Conservation (phyloP, 2,329 filamentous ascomycete genomes). For the Claviceps sp. region DNA sequence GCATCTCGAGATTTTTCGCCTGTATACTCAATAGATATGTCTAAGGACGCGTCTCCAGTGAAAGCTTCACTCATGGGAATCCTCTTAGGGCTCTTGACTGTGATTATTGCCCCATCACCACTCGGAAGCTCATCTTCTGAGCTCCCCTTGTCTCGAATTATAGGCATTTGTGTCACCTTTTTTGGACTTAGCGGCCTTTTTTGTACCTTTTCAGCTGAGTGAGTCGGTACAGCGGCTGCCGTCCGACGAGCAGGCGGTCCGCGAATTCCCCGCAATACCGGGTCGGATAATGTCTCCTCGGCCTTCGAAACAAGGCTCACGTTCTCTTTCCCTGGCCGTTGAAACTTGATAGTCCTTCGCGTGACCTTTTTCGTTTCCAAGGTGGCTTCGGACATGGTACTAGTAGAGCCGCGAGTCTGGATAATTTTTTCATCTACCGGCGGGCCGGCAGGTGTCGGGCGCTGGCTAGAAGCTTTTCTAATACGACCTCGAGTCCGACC, state of each 20-base stretch:
- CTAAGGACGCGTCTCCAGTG: background rate
- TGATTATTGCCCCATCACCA: slow-evolving; percentile 21
- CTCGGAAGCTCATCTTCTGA: slow-evolving; percentile 49
- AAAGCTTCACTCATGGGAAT: slow-evolving; percentile 10
- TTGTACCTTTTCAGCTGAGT: slow-evolving; percentile 15
- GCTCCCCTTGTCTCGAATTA: slow-evolving; percentile 28
- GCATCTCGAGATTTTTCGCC: slow-evolving; percentile 5
- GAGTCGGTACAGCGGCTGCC: slow-evolving; percentile 18
- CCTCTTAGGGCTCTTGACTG: background rate
- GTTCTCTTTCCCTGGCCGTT: slow-evolving; percentile 54
- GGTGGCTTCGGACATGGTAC: slow-evolving; percentile 17
- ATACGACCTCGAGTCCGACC: slow-evolving; percentile 27
- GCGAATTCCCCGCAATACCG: slow-evolving; percentile 22
- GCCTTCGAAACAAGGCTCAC: slow-evolving; percentile 28
- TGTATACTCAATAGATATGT: slow-evolving; percentile 5
- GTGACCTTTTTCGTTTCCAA: slow-evolving; percentile 28
- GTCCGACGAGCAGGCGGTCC: slow-evolving; percentile 31
- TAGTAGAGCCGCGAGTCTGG: slow-evolving; percentile 12
- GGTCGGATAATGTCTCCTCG: slow-evolving; percentile 20
- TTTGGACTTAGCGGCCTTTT: slow-evolving; percentile 48
- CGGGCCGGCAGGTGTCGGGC: slow-evolving; percentile 12
- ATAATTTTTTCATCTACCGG: slow-evolving; percentile 20
- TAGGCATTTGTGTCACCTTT: slow-evolving; percentile 46
- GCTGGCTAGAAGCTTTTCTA: slow-evolving; percentile 23
- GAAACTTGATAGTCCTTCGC: slow-evolving; percentile 51